phyloP scores from a whole-genome alignment of 2,329 filamentous ascomycete species.

The Fusarium verrucosum region DNA sequence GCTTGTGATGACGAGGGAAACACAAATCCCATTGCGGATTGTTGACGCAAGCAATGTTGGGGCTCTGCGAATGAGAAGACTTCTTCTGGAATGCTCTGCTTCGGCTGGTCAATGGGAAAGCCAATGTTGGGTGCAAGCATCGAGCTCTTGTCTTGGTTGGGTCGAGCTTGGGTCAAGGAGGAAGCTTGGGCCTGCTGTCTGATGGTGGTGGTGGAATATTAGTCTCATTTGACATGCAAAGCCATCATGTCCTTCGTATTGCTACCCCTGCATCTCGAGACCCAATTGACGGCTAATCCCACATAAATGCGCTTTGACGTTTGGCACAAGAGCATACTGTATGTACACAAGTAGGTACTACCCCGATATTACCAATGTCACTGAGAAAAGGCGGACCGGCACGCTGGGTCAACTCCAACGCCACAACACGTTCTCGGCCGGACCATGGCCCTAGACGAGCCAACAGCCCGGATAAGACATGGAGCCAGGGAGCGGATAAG shows the following conservation, averaged over 20 bases:
- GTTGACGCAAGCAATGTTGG: not conserved
- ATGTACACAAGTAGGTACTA: no score
- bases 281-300: not conserved
- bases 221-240: not conserved
- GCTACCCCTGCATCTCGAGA: not conserved
- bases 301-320: not conserved
- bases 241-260: not conserved
- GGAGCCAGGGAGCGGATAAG: not conserved
- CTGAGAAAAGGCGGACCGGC: not conserved
- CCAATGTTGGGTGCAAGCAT: no score
- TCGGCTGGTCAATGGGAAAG: not conserved
- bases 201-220: not conserved
- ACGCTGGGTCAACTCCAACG: constrained; percentile 1
- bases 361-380: not conserved
- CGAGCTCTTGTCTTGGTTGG: no score
- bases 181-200: no score
- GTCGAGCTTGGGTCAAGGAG: no score
- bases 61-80: not conserved
- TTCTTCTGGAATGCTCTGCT: constrained; percentile 1
- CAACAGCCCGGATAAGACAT: not conserved
- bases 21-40: not conserved
- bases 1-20: not conserved
- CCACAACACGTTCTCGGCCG: constrained; percentile 18
- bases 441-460: not conserved
- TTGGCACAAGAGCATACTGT: not conserved